Evolutionary conservation across 768 basidiomycete species (phyloP), one percentile per base, ranked within the genome.

Genomic region (Amylocystis lapponica): DNA sequence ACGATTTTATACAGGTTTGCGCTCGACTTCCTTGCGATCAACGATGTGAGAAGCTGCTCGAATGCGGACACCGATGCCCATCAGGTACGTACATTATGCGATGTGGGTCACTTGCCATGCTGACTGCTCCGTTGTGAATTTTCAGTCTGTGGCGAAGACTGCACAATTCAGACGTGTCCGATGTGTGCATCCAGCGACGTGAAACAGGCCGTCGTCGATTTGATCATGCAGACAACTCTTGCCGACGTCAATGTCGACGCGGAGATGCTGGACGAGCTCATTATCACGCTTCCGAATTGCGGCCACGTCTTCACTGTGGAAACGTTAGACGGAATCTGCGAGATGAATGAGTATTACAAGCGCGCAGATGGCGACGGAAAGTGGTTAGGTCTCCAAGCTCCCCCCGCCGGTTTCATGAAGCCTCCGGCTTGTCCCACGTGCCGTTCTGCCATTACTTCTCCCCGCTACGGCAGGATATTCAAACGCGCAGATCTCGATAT

Each of bases 71-170:
- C 55, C 65, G 51, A 27, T 86, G 85, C 49, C 79, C 81, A 13
- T 85, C 83, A 27, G 74, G 83, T 84, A 53, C 22, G 19, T 37
- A 9, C 19, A 23, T 23, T 19, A 25, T 19, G 11, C n/a, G n/a
- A n/a, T n/a, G n/a, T n/a, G 21, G 9, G 22, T 5, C 13, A n/a
- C 10, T 7, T 26, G 23, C 16, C 39, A 22, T 38, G 3, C 44
- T 39, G 9, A 35, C 46, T 40, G 19, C 35, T 46, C 41, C 25
- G 46, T 26, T 20, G 25, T 20, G 14, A 12, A 13, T n/a, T 21
- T n/a, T n/a, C 43, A 85, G 82, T 86, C 1, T 85, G 83, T 42
- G 81, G 83, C 6, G 85, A 87, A 57, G 62, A 70, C 13, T 87
- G 85, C 52, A 26, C 43, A 0, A 54, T 66, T 1, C 83, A 84